Percentiles rank a stretch among this genome's conserved stretches.
phyloP scores from a whole-genome alignment of 2,329 filamentous ascomycete genomes.

The Westerdykella sp. region DNA sequence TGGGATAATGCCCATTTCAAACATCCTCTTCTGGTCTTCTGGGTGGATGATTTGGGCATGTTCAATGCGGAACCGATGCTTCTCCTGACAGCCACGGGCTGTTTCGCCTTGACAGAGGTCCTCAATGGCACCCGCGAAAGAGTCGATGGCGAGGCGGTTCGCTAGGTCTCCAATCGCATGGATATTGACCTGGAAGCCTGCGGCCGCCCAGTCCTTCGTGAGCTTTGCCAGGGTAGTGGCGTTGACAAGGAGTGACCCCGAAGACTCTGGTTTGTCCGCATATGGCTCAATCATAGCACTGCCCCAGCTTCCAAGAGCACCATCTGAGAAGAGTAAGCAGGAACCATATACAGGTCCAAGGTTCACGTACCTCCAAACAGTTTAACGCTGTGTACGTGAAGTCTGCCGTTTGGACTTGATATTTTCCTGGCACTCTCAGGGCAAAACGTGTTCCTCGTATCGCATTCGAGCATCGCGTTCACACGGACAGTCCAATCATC shows the following conservation, averaged over 20 bases:
- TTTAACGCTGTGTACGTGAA: constrained; percentile 60
- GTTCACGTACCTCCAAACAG: constrained; percentile 55
- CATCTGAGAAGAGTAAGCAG: constrained; percentile 45
- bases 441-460: constrained; percentile 59
- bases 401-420: constrained; percentile 42
- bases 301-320: constrained; percentile 65
- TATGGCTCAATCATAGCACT: constrained; percentile 67
- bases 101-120: constrained; percentile 44
- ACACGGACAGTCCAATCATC: constrained; percentile 57
- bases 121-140: constrained; percentile 53
- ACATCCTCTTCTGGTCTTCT: constrained; percentile 56
- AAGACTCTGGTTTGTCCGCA: constrained; percentile 54
- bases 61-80: constrained; percentile 60
- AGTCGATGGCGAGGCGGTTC: constrained; percentile 59
- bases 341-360: too few relatives aligned
- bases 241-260: constrained; percentile 61
- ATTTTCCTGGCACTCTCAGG: constrained; percentile 45
- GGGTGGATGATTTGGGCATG: constrained; percentile 66
- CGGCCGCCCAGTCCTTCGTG: constrained; percentile 52
- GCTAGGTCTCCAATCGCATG: constrained; percentile 67
- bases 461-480: constrained; percentile 64
- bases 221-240: constrained; percentile 52
- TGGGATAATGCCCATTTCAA: constrained; percentile 55
- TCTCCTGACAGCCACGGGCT: constrained; percentile 46
- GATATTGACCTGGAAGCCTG: constrained; percentile 63